These are phyloP conservation scores for Lactifluus echinatus DNA, from an alignment of 768 basidiomycete species.

Conservation along the genomic window DNA sequence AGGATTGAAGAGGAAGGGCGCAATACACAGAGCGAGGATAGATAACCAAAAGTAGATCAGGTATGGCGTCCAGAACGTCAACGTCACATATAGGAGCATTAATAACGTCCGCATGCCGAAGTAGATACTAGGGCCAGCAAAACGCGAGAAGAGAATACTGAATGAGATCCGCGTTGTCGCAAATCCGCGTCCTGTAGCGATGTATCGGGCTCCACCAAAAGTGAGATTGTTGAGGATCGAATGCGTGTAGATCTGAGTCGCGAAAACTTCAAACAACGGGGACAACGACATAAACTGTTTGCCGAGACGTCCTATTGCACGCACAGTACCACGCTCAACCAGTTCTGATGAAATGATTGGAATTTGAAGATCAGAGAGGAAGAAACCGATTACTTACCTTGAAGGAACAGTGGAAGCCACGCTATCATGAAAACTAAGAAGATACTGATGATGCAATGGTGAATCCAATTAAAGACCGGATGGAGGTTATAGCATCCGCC, in stretches of 20 bases:
- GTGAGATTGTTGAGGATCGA: constrained; percentile 96
- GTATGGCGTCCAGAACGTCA: constrained; percentile 86
- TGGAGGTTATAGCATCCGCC: constrained; percentile 89
- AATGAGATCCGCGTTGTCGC: constrained; percentile 94
- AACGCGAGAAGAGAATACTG: constrained; percentile 92
- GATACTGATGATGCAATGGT: constrained; percentile 93
- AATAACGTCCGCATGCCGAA: constrained; percentile 90
- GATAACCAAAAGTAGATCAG: constrained; percentile 98
- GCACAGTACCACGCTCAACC: constrained; percentile 88
- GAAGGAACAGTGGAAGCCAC: constrained; percentile 89
- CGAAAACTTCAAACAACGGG: constrained; percentile 95
- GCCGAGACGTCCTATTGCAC: constrained; percentile 82
- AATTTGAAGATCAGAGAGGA: neutral
- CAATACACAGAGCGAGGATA: constrained; percentile 81
- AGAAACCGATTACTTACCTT: constrained; percentile 47
- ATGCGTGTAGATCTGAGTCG: constrained; percentile 96
- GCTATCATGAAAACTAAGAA: constrained; percentile 98
- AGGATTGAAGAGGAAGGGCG: constrained; percentile 99
- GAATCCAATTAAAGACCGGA: constrained; percentile 93
- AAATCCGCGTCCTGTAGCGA: constrained; percentile 97
- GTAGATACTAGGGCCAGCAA: constrained; percentile 98
- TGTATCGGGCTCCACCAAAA: constrained; percentile 97
- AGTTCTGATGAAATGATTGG: constrained; percentile 52
- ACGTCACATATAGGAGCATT: constrained; percentile 88
- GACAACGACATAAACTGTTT: constrained; percentile 95